Conservation (phyloP, 306 rosid species). For the Oxytropis ochrocephala region DNA sequence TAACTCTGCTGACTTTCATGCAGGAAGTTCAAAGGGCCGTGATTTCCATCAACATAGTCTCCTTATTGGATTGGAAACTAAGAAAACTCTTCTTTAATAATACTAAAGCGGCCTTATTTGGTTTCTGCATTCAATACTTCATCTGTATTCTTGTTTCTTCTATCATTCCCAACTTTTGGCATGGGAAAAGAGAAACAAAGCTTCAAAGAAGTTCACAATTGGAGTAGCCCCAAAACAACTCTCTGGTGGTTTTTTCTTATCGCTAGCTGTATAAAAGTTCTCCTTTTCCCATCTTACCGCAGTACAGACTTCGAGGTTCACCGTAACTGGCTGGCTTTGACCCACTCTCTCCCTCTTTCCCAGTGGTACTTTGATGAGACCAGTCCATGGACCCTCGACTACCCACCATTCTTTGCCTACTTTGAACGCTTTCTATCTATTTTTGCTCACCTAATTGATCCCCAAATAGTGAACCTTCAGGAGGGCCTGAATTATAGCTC, state of each 20-base stretch:
- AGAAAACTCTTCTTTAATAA: background rate
- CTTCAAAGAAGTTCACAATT: conserved; percentile 5
- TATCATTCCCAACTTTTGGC: background rate
- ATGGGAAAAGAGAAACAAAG: conserved; percentile 37
- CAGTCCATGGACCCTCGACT: conserved; percentile 92
- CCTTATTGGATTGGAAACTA: conserved; percentile 4
- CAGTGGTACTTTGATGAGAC: conserved; percentile 80
- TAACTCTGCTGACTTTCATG: conserved; percentile 12
- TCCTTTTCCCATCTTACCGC: conserved; percentile 67
- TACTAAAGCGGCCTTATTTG: background rate
- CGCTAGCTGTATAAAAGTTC: conserved; percentile 62
- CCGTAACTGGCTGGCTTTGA: conserved; percentile 75
- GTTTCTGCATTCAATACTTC: background rate
- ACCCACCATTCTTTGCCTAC: conserved; percentile 80
- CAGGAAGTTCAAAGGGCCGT: conserved; percentile 21
- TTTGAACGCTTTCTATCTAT: conserved; percentile 60
- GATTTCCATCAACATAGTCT: background rate
- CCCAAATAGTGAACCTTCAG: conserved; percentile 58
- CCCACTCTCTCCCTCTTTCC: conserved; percentile 83
- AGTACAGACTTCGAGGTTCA: conserved; percentile 95
- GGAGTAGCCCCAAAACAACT: conserved; percentile 5
- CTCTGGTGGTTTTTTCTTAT: conserved; percentile 63
- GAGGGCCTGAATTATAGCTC: conserved; percentile 61
- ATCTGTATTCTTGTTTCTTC: background rate
- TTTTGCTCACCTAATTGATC: conserved; percentile 59